phyloP scores from a whole-genome alignment of 352 stramenopile species.

The Phytophthora vignae region DNA sequence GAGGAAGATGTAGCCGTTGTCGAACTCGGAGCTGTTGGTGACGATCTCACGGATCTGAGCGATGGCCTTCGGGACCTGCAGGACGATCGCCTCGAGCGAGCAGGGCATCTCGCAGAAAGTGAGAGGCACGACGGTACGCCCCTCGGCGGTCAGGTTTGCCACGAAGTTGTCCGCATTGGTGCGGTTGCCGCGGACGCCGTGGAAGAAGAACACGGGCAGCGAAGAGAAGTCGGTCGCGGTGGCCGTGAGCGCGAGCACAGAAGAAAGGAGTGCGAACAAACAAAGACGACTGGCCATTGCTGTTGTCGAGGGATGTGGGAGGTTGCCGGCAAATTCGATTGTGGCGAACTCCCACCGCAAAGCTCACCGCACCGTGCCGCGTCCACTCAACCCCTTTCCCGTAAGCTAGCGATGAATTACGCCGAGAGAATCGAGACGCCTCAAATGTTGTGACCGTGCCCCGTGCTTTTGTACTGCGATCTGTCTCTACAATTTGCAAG shows the following conservation, averaged over 20 bases:
- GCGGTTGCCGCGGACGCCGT: conserved; percentile 34
- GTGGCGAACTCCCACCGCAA: neutral
- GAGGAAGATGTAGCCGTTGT: conserved; percentile 56
- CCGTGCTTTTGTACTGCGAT: conserved; percentile 6
- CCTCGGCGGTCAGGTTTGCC: conserved; percentile 38
- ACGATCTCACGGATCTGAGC: conserved; percentile 37
- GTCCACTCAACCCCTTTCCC: conserved; percentile 13
- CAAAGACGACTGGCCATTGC: neutral
- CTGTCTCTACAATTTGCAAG: conserved; percentile 24
- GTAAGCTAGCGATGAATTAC: neutral
- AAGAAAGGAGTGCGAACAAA: conserved; percentile 8
- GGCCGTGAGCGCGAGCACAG: neutral
- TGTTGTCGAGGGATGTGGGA: neutral
- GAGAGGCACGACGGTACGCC: conserved; percentile 39
- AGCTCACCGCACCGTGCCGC: neutral
- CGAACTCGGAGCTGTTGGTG: conserved; percentile 35
- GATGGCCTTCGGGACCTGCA: conserved; percentile 48
- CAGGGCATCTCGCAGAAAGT: conserved; percentile 41
- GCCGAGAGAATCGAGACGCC: neutral
- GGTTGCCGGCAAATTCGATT: conserved; percentile 16
- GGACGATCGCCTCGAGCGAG: conserved; percentile 32
- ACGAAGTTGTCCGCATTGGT: conserved; percentile 25
- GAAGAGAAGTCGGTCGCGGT: conserved; percentile 7
- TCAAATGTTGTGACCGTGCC: neutral
- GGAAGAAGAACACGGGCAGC: conserved; percentile 57